phyloP scores from a whole-genome alignment of 495 filamentous ascomycete genomes.

The Aeminium ludgeri region DNA sequence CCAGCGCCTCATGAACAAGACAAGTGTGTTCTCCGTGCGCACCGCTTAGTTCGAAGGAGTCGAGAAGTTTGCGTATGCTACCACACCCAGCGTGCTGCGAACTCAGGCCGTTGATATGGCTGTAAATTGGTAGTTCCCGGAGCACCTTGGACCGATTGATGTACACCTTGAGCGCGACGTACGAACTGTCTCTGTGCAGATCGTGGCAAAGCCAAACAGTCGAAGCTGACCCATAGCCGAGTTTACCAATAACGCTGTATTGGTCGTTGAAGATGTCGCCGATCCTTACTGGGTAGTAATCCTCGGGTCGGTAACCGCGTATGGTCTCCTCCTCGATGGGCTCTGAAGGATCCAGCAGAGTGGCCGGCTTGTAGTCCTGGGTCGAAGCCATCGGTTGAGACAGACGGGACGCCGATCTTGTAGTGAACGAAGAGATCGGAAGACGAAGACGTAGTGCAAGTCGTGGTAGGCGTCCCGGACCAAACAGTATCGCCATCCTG shows the following conservation, averaged over 20 bases:
- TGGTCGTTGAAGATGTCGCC: constrained; percentile 23
- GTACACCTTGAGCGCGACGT: too few relatives aligned
- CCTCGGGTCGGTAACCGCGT: constrained; percentile 22
- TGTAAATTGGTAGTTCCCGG: constrained; percentile 28
- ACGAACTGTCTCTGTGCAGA: too few relatives aligned
- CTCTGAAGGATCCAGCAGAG: neutral
- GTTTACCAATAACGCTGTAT: too few relatives aligned
- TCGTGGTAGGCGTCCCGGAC: too few relatives aligned
- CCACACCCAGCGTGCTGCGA: constrained; percentile 25
- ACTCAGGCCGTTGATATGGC: constrained; percentile 21
- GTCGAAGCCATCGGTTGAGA: too few relatives aligned
- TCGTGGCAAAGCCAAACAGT: neutral
- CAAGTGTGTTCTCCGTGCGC: constrained; percentile 28
- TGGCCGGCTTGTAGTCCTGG: too few relatives aligned
- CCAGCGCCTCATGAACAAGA: constrained; percentile 30
- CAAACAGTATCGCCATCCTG: too few relatives aligned
- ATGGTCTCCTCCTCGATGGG: constrained; percentile 28
- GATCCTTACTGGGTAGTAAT: constrained; percentile 30
- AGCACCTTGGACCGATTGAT: constrained; percentile 3
- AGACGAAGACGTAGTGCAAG: too few relatives aligned
- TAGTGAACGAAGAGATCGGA: too few relatives aligned
- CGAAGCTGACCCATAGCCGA: too few relatives aligned
- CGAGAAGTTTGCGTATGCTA: constrained; percentile 26
- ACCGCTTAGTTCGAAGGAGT: constrained; percentile 27
- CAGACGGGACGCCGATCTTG: too few relatives aligned